phyloP scores from a whole-genome alignment of 2,329 filamentous ascomycete genomes.

The Calonectria pseudoturangicola region DNA sequence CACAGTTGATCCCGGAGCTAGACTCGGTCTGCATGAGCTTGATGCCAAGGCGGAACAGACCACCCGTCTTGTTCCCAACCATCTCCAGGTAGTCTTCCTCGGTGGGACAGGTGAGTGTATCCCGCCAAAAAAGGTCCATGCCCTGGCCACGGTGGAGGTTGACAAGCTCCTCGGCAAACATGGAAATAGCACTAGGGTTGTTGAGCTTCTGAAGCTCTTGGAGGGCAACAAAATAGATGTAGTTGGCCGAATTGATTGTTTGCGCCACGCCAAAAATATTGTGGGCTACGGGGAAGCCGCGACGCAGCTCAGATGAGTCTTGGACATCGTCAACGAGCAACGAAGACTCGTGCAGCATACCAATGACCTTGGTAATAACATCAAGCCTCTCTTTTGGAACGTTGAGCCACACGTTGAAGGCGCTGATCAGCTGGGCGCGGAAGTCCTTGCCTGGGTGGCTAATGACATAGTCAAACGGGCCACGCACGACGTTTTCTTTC shows the following conservation, averaged over 20 bases:
- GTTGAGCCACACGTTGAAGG: slow-evolving; percentile 87
- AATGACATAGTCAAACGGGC: slow-evolving; percentile 87
- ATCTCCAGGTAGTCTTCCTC: slow-evolving; percentile 96
- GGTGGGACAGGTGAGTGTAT: slow-evolving; percentile 87
- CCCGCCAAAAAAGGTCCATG: slow-evolving; percentile 94
- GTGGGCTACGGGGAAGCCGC: slow-evolving; percentile 88
- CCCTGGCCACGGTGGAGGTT: slow-evolving; percentile 92
- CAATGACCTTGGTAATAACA: slow-evolving; percentile 86
- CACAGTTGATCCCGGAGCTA: slow-evolving; percentile 76
- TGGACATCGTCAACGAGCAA: slow-evolving; percentile 92
- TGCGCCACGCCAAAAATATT: slow-evolving; percentile 90
- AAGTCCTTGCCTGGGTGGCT: slow-evolving; percentile 90
- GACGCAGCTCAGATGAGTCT: slow-evolving; percentile 84
- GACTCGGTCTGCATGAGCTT: slow-evolving; percentile 91
- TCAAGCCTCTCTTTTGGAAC: slow-evolving; percentile 82
- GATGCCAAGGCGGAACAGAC: slow-evolving; percentile 88
- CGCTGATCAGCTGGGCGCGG: slow-evolving; percentile 84
- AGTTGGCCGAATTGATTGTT: slow-evolving; percentile 93
- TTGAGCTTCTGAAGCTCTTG: slow-evolving; percentile 83
- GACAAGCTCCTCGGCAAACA: slow-evolving; percentile 88
- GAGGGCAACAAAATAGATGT: slow-evolving; percentile 88
- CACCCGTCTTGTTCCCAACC: slow-evolving; percentile 93
- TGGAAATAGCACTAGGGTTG: slow-evolving; percentile 79
- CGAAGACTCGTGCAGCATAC: slow-evolving; percentile 90
- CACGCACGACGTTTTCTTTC: slow-evolving; percentile 86